These are phyloP conservation scores for Cladosporium velox DNA, from an alignment of 2,329 filamentous ascomycete species.

Conservation along the genomic window DNA sequence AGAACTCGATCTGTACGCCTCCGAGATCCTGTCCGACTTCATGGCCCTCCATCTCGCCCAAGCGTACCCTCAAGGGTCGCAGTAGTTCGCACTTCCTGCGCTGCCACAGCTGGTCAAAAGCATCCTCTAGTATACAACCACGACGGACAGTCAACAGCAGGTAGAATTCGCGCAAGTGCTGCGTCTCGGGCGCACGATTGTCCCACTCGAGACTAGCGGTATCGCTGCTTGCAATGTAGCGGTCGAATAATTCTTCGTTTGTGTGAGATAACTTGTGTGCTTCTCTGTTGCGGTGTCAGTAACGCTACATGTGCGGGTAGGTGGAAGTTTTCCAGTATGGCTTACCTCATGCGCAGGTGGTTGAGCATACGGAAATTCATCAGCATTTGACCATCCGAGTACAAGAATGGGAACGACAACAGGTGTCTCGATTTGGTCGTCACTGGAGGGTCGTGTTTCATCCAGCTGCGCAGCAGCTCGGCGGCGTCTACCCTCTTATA, in stretches of 20 bases:
- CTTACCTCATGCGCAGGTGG: conserved; percentile 72
- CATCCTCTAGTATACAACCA: conserved; percentile 43
- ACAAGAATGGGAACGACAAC: conserved; percentile 78
- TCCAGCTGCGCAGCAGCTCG: conserved; percentile 72
- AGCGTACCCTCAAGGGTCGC: conserved; percentile 82
- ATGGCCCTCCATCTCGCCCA: conserved; percentile 72
- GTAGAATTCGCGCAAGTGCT: conserved; percentile 38
- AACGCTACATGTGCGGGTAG: neutral
- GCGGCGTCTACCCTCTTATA: conserved; percentile 74
- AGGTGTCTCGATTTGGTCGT: conserved; percentile 70
- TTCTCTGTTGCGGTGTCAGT: conserved; percentile 15
- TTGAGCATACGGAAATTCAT: conserved; percentile 88
- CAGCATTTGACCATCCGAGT: conserved; percentile 70
- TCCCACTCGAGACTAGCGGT: conserved; percentile 21
- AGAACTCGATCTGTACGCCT: conserved; percentile 95
- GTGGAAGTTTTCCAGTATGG: neutral
- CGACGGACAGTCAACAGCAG: conserved; percentile 49
- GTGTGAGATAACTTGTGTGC: conserved; percentile 14
- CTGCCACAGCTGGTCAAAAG: conserved; percentile 85
- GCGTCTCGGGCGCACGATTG: conserved; percentile 37
- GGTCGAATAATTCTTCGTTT: conserved; percentile 19
- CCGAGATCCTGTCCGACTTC: conserved; percentile 93
- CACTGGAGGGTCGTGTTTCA: conserved; percentile 52
- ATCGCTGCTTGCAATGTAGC: conserved; percentile 10
- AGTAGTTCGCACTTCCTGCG: conserved; percentile 79